phyloP scores from a whole-genome alignment of 371 early-diverging fungal genomes.

The Saksenaea vasiformis region DNA sequence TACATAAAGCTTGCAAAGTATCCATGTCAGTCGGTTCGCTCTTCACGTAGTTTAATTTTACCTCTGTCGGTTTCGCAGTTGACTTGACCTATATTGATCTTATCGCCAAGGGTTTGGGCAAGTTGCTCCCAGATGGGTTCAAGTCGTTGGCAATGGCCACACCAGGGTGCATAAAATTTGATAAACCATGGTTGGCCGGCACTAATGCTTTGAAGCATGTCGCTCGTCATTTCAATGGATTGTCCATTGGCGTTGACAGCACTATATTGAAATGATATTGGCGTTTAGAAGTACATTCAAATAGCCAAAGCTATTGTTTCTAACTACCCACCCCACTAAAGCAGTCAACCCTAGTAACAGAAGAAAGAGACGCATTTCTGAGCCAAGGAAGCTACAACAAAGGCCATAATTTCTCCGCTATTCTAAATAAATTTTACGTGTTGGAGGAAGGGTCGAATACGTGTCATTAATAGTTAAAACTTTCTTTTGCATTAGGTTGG shows the following conservation, averaged over 20 bases:
- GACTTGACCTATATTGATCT: conserved; percentile 75
- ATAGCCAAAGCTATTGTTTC: not conserved
- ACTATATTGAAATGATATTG: not conserved
- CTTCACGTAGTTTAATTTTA: conserved; percentile 8
- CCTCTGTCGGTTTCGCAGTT: conserved; percentile 72
- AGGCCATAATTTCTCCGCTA: not conserved
- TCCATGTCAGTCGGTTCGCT: not conserved
- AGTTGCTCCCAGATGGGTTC: conserved; percentile 77
- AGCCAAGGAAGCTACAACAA: not conserved
- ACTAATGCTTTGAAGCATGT: not conserved
- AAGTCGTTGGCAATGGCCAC: conserved; percentile 79
- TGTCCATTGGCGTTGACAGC: not conserved
- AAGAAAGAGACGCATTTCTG: not conserved
- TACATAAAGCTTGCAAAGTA: not conserved
- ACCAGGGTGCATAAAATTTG: conserved; percentile 88
- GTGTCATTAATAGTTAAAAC: too few relatives aligned
- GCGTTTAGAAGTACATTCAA: not conserved
- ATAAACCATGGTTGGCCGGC: conserved; percentile 63
- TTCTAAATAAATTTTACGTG: too few relatives aligned
- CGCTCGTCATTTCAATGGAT: not conserved
- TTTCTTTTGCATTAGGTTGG: too few relatives aligned
- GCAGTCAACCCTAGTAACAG: not conserved
- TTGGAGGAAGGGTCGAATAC: too few relatives aligned
- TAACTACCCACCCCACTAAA: not conserved
- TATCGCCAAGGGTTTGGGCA: conserved; percentile 42